Base-by-base conservation (phyloP, 73 alveolate genomes). In the Paramecium octaurelia region DNA sequence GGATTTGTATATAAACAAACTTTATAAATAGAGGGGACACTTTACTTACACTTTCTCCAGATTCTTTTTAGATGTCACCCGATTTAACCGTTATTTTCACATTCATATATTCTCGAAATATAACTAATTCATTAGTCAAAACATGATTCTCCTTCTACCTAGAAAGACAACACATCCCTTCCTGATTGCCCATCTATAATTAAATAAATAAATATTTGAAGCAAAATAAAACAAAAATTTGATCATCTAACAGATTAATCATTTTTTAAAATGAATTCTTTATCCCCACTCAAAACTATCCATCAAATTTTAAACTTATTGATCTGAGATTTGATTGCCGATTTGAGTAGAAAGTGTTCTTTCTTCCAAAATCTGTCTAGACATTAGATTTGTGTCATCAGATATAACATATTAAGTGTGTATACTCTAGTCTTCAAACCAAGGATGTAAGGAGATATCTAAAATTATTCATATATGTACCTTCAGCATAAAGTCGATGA, bases 1-100 rank as follows among this genome's bases (percentile, higher is more conserved):
- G 91, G 76, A 80, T 80, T 44, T 9, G 46, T 23, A 46, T 80
- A 80, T 8, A 80, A 23, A 46, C 91, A 80, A 23, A 80, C 91
- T 80, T 38, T 54, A 54, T 54, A 14, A 21, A 11, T 23, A 43
- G 21, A 73, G 3, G 12, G 16, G 18, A 1, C 10, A 11, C 0
- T 2, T 5, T 80, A 80, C 91, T 42, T 6, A 80, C 91, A 80
- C 91, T 42, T 46, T 80, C 91, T 31, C 91, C 73, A 24, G 91
- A 80, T 80, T 80, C 91, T 21, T 80, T 80, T 4, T 44, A 24
- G 12, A 80, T 80, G 38, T 80, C 91, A 31, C 91, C 91, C 57
- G 21, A 48, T 80, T 80, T 80, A 20, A 80, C 70, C 57, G 76
- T 80, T 21, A 80, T 42, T 12, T 23, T 80, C 10, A 80, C 73